Evolutionary conservation across 495 filamentous ascomycete species (phyloP).

Genomic region (Cercophora scortea): DNA sequence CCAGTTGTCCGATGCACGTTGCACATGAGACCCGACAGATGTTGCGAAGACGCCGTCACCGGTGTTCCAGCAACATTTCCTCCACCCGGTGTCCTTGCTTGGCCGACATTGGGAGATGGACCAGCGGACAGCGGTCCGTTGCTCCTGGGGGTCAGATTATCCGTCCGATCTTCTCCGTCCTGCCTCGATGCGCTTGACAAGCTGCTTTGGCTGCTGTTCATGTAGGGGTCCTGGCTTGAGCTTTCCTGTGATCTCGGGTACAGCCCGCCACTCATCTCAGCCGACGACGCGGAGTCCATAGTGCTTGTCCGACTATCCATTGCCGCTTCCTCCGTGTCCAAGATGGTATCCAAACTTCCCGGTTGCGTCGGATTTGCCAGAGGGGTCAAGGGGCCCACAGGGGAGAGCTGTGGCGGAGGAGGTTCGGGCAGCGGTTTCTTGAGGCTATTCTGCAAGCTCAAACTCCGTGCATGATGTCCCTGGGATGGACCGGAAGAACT

Average conservation of each 20-base stretch:
- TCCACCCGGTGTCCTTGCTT: conserved; percentile 31
- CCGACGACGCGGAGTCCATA: conserved; percentile 53
- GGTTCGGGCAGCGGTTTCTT: conserved; percentile 46
- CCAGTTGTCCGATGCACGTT: conserved; percentile 90
- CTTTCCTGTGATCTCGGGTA: conserved; percentile 18
- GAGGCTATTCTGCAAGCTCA: conserved; percentile 43
- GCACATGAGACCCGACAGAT: conserved; percentile 83
- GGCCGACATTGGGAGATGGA: conserved; percentile 30
- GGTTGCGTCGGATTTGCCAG: conserved; percentile 9
- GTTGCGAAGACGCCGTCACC: conserved; percentile 37
- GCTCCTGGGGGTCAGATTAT: conserved; percentile 42
- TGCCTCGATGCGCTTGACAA: conserved; percentile 30
- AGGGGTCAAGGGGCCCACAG: conserved; percentile 26
- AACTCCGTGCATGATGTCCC: conserved; percentile 38
- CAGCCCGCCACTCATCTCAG: conserved; percentile 23
- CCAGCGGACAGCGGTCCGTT: conserved; percentile 46
- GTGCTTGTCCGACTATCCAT: conserved; percentile 45
- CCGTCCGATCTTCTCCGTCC: conserved; percentile 37
- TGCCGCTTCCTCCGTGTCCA: conserved; percentile 18
- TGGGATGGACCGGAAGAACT: conserved; percentile 9
- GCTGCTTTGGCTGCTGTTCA: conserved; percentile 53
- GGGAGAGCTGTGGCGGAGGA: conserved; percentile 33
- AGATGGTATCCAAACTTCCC: conserved; percentile 18
- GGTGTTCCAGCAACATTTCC: conserved; percentile 44
- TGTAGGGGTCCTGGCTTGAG: conserved; percentile 14